Evolutionary conservation across 306 rosid species (phyloP), one percentile per base, ranked within the genome.

Genomic region (Fagus crenata): DNA sequence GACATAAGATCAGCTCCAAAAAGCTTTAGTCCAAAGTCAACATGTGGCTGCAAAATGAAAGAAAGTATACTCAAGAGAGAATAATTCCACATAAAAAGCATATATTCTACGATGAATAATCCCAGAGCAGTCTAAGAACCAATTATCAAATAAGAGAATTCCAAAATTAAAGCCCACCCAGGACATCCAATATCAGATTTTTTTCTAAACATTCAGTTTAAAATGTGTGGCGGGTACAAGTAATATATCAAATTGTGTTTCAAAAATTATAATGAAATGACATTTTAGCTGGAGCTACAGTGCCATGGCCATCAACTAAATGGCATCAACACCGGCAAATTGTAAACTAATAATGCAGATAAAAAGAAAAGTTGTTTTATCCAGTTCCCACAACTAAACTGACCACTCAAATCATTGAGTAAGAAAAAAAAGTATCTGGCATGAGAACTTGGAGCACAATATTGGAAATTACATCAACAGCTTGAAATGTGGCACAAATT

Each of bases 1-100:
- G 97, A 86, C 98, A 94, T 92, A 65, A 94, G 89, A 85, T 94
- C 97, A 77, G 90, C 93, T 77, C 98, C 96, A 7, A 85, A 1
- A 53, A 94, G 90, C 85, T 88, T 94, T 77, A 94, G 80, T 81
- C 97, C 97, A 84, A 94, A 94, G 88, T 94, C 98, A 82, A 94
- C 91, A 85, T 88, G 87, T 65, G 97, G 98, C 98, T 94, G 89
- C 84, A 80, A 70, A 76, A 72, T 13, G 67, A 64, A 56, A 49
- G 37, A 65, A 9, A 7, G 69, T 17, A 43, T 32, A 68, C 12
- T 69, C 61, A 46, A 18, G 73, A 49, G 53, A 84, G 77, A 40
- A 61, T 41, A 28, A 60, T 8, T 43, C 32, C 54, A 18, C 53
- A 49, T 53, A 58, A 69, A n/a, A 76, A 80, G 32, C 6, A 42